Conservation (phyloP, 345 rosid species). For the Rhizophora mangle region DNA sequence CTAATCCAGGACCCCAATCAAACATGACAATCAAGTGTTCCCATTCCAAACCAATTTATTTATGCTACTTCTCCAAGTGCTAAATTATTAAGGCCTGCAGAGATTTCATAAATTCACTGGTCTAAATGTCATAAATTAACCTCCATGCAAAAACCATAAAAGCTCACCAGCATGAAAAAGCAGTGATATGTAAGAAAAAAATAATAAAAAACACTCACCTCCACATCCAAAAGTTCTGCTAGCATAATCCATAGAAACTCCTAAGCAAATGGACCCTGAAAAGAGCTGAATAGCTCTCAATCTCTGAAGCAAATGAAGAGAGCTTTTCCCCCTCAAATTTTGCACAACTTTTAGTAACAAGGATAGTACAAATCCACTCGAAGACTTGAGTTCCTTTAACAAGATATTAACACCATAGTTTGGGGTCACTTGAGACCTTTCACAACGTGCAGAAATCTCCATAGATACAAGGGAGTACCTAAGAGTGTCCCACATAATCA, state of each 20-base stretch:
- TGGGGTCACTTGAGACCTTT: slow-evolving; percentile 48
- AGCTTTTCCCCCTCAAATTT: slow-evolving; percentile 49
- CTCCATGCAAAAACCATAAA: not conserved
- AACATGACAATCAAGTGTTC: not conserved
- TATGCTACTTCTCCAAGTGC: no score
- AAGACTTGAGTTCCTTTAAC: slow-evolving; percentile 65
- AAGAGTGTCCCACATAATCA: slow-evolving; percentile 92
- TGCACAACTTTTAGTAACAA: slow-evolving; percentile 62
- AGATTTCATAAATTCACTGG: no score
- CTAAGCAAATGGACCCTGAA: slow-evolving; percentile 70
- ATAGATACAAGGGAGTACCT: slow-evolving; percentile 75
- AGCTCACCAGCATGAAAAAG: not conserved
- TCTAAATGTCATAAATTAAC: no score
- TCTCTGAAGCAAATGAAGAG: slow-evolving; percentile 75
- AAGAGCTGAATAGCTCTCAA: slow-evolving; percentile 74
- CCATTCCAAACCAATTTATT: no score
- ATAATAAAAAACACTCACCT: slow-evolving; percentile 14
- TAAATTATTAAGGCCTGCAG: no score
- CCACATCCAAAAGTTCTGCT: slow-evolving; percentile 14
- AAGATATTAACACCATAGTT: slow-evolving; percentile 46
- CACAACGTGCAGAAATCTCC: slow-evolving; percentile 75
- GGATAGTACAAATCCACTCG: slow-evolving; percentile 65
- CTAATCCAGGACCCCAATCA: not conserved
- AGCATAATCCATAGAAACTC: slow-evolving; percentile 41
- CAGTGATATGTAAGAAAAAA: not conserved